These are phyloP conservation scores for Epichloe sylvatica DNA, from an alignment of 2,329 filamentous ascomycete genomes.

Conservation along the genomic window DNA sequence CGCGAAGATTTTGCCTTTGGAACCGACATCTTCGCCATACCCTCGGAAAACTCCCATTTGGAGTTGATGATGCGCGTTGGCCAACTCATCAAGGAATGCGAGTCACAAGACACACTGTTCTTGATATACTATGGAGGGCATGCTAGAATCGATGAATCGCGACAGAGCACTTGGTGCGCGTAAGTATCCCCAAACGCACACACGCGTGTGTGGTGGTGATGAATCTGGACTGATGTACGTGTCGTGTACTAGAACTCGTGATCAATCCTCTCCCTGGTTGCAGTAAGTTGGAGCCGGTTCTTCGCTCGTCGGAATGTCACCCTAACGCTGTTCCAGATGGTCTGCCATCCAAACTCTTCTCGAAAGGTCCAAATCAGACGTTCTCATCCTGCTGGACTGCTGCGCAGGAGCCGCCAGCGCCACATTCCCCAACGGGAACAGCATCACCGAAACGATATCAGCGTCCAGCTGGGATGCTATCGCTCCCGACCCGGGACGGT, in stretches of 20 bases:
- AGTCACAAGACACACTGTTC: slow-evolving; percentile 41
- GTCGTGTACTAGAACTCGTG: slow-evolving; percentile 27
- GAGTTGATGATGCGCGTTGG: slow-evolving; percentile 44
- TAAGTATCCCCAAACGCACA: slow-evolving; percentile 19
- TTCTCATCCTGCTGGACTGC: slow-evolving; percentile 44
- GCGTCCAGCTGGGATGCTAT: slow-evolving; percentile 49
- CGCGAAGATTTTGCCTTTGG: slow-evolving; percentile 41
- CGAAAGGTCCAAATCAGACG: slow-evolving; percentile 42
- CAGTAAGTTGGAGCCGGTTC: slow-evolving; percentile 26
- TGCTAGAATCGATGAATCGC: slow-evolving; percentile 43
- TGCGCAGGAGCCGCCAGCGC: slow-evolving; percentile 47
- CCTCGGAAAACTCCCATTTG: slow-evolving; percentile 43
- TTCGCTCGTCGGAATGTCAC: not conserved
- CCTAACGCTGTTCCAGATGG: slow-evolving; percentile 26
- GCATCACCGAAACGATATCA: slow-evolving; percentile 48
- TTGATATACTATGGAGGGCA: slow-evolving; percentile 47
- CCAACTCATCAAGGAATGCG: slow-evolving; percentile 42
- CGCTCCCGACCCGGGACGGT: slow-evolving; percentile 43
- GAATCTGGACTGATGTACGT: not conserved
- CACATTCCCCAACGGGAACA: slow-evolving; percentile 42
- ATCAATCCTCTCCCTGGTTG: slow-evolving; percentile 38
- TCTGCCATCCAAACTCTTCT: slow-evolving; percentile 46
- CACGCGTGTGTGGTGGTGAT: not conserved
- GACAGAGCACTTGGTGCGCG: slow-evolving; percentile 48
- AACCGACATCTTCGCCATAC: slow-evolving; percentile 44